Base-by-base conservation (phyloP, 2,329 filamentous ascomycete species). In the Exophiala xenobiotica region DNA sequence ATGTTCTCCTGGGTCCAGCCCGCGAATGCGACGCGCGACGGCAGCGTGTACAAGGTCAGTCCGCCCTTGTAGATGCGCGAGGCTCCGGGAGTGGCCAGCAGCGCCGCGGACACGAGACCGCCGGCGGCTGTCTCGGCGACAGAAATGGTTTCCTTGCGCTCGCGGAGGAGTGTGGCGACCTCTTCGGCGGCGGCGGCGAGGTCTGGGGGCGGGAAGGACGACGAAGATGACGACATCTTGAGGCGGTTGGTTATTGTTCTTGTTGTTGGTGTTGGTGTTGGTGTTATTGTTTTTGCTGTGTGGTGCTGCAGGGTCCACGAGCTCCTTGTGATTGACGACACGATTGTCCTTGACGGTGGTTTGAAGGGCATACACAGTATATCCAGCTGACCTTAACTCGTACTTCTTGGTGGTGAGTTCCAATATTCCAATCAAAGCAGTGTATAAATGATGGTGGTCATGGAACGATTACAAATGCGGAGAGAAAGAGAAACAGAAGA, bases 71-170 rank as follows among this genome's bases (percentile, higher is more conserved):
- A 86, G 64, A 81, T 74, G 11, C 67, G 65, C 4, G 75, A 80
- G 14, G 82, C 81, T 29, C 82, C 82, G 0, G 82, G 78, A 12
- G 72, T 75, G 48, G 79, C 76, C 51, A 86, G 76, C 16, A 86
- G 69, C 35, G 77, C 72, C 20, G 80, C 76, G 40, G 78, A 82
- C 51, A 85, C 78, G 23, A 86, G 73, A 11, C 82, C 82, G 26
- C 82, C 82, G 6, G 82, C 79, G 41, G 81, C 82, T 16, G 82
- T 85, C 65, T 85, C 82, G 46, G 79, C 82, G 29, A 85, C 77
- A 51, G 76, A 78, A 57, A 85, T 72, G 26, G 75, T 82, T 63
- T 83, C 78, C 53, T 76, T 73, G 48, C 74, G 74, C 37, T 77
- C 70, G 58, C 77, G 79, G 11, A 59, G 56, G 2, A 59, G 41